Evolutionary conservation across 73 alveolate species (phyloP).

Genomic region (Paramecium sexaurelia): DNA sequence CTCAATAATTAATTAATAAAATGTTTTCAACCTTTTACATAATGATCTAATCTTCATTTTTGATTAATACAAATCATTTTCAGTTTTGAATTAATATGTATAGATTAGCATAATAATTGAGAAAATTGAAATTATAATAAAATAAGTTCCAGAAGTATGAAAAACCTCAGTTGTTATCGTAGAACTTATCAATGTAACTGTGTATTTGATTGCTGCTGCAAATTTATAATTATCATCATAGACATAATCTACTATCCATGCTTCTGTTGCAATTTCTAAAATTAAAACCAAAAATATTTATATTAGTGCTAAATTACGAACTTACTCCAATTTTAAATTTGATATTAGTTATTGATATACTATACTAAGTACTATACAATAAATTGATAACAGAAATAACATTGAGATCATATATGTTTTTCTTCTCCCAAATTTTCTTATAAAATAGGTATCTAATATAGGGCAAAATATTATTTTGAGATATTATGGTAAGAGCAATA

Average conservation of each 20-base stretch:
- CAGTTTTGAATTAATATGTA: background rate
- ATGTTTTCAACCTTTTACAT: background rate
- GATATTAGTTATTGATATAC: background rate
- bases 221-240: background rate
- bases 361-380: background rate
- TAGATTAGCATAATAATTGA: background rate
- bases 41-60: background rate
- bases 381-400: background rate
- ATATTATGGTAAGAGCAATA: background rate
- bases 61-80: background rate
- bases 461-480: conserved; percentile 2
- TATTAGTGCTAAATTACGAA: background rate
- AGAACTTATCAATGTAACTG: background rate
- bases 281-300: background rate
- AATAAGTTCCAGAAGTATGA: background rate
- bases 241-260: background rate
- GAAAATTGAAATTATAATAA: background rate
- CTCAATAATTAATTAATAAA: background rate
- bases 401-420: background rate
- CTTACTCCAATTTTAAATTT: background rate
- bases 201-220: conserved; percentile 15
- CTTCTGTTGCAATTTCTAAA: background rate
- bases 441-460: background rate
- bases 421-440: background rate
- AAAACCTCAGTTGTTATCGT: background rate